A percentile compares a stretch with the other conserved stretches of the same genome.
These are phyloP conservation scores for Gossypium aridum DNA, from an alignment of 441 rosid genomes.

Conservation along the genomic window DNA sequence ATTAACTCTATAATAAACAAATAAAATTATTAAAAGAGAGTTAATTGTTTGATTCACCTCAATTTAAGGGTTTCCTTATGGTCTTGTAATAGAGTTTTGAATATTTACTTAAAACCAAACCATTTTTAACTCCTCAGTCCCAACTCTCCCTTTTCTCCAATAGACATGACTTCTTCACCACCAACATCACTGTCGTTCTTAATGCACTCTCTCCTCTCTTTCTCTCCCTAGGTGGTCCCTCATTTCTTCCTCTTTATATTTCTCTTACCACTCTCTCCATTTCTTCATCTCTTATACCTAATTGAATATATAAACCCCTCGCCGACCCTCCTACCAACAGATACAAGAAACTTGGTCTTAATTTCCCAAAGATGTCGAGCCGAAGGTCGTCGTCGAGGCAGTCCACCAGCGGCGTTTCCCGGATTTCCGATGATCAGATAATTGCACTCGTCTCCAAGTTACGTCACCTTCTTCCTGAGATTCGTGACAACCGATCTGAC, in stretches of 20 bases:
- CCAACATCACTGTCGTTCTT: slow-evolving; percentile 66
- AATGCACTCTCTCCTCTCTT: slow-evolving; percentile 23
- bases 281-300: slow-evolving; percentile 25
- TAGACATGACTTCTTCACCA: slow-evolving; percentile 66
- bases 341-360: too few relatives aligned
- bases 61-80: too few relatives aligned
- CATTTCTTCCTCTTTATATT: slow-evolving; percentile 41
- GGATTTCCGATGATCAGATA: slow-evolving; percentile 90
- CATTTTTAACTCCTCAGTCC: slow-evolving; percentile 17
- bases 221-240: slow-evolving; percentile 35
- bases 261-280: slow-evolving; percentile 42
- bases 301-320: neutral
- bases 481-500: slow-evolving; percentile 65
- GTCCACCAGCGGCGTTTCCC: slow-evolving; percentile 28
- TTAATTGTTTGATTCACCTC: too few relatives aligned
- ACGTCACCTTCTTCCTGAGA: slow-evolving; percentile 84
- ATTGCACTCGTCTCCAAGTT: slow-evolving; percentile 73
- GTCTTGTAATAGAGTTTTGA: neutral
- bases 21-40: too few relatives aligned
- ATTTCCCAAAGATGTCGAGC: slow-evolving; percentile 49
- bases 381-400: slow-evolving; percentile 68
- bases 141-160: slow-evolving; percentile 32
- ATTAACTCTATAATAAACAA: too few relatives aligned
- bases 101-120: slow-evolving; percentile 13
- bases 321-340: too few relatives aligned